Percentiles rank a stretch among this genome's conserved stretches.
Conservation (phyloP, 441 rosid genomes). For the Jatropha podagrica region DNA sequence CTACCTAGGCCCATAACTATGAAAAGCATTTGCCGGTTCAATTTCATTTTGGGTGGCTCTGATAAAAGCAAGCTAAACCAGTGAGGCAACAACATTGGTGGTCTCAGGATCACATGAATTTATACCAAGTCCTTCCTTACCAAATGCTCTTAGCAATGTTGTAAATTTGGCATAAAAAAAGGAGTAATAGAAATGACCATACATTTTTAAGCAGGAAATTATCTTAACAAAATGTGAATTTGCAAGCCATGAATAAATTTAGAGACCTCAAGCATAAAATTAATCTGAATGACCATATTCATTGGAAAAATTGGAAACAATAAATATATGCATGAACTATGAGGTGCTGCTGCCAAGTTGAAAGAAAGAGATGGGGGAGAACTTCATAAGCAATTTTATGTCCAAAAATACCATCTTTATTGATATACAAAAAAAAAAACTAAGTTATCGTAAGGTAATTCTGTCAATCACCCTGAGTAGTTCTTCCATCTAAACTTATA, state of each 20-base stretch:
- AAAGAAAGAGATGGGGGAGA: neutral
- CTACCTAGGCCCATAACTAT: neutral
- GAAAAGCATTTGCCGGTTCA: neutral
- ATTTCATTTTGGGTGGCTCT: neutral
- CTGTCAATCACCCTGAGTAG: neutral
- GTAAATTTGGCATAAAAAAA: neutral
- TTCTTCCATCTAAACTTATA: neutral
- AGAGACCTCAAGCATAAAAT: neutral
- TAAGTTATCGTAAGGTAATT: neutral
- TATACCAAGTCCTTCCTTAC: neutral
- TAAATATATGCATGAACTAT: neutral
- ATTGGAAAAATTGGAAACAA: neutral
- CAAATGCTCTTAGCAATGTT: neutral
- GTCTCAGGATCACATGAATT: neutral
- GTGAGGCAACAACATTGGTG: neutral
- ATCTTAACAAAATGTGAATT: neutral
- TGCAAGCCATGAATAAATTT: neutral
- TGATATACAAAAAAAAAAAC: too few relatives aligned
- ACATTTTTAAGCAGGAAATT: neutral
- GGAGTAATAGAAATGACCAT: neutral
- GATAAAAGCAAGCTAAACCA: neutral
- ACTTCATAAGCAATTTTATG: too few relatives aligned
- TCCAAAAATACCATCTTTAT: too few relatives aligned
- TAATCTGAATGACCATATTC: neutral
- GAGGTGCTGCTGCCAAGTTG: too few relatives aligned